Evolutionary conservation across 768 basidiomycete genomes (phyloP), one percentile per base, ranked within the genome.

Genomic region (Calocybe gangraenosa): DNA sequence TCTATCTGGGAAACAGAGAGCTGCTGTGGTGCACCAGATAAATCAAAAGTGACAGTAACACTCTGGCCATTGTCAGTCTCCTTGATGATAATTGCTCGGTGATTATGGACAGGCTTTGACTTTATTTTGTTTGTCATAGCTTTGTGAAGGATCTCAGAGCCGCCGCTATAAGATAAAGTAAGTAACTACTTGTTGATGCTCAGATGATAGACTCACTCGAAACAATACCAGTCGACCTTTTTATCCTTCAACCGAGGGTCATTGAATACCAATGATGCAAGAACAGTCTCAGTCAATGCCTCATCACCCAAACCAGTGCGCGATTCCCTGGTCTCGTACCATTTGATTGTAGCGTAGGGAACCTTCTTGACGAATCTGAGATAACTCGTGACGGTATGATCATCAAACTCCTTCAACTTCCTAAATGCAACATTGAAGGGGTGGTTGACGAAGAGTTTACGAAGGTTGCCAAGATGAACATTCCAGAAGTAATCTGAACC

Each of bases 241-340:
- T 40, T 43, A 7, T 30, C 44, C 7, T 40, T 36, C 17, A 45
- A 22, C 3, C 54, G 52, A 28, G 48, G 44, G 19, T 52, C 47
- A 28, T 49, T 48, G 42, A 56, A 56, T 1, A 44, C 42, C 28
- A 56, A 33, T 2, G 46, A 45, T n/a, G 48, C 56, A 22, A 57
- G 46, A 9, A 57, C 53, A 14, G 49, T 55, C 41, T 57, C 56
- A 9, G 51, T 50, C 23, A 57, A 39, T 7, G 53, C 37, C 9
- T 25, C 15, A 33, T 55, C 52, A 33, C 49, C 55, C 15, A 53
- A 33, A 28, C 54, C 44, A 44, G 52, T 42, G 49, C 59, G 36
- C 7, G 39, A 40, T 9, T 48, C 34, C 55, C 59, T n/a, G 30
- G 46, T 40, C 53, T 58, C 11, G 35, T 46, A 20, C 58, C 61